phyloP scores from a whole-genome alignment of 805 yeast genomes.

The Clavispora phyllophila region DNA sequence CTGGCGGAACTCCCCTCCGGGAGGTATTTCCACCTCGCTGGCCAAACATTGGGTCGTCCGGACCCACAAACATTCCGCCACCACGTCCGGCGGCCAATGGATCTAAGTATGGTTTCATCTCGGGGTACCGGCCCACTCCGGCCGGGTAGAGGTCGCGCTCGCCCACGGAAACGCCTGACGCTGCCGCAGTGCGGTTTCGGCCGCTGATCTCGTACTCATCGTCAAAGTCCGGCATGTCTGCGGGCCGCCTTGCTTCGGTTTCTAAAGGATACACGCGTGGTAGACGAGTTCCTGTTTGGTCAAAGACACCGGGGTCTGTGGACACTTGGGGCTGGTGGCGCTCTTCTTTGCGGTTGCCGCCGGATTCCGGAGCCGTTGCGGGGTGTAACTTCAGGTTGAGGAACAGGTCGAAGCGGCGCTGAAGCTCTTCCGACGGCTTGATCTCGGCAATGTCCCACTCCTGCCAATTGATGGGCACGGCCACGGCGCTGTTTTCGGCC shows the following conservation, averaged over 20 bases:
- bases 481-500: not conserved
- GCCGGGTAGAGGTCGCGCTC: slow-evolving; percentile 48
- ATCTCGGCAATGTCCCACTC: not conserved
- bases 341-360: no score
- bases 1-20: slow-evolving; percentile 37
- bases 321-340: no score
- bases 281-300: not conserved
- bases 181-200: not conserved
- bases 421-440: not conserved
- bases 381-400: slow-evolving; percentile 1
- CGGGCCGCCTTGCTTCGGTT: slow-evolving; percentile 10
- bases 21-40: slow-evolving; percentile 20
- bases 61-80: slow-evolving; percentile 54
- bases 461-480: not conserved
- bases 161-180: slow-evolving; percentile 37
- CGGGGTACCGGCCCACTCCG: slow-evolving; percentile 38
- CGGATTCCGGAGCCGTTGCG: no score
- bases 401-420: not conserved
- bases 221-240: slow-evolving; percentile 49
- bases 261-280: not conserved
- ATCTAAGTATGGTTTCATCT: slow-evolving; percentile 38
- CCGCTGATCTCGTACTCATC: slow-evolving; percentile 43
- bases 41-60: slow-evolving; percentile 48
- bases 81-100: slow-evolving; percentile 27
- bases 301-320: no score